Evolutionary conservation across 352 stramenopile genomes (phyloP).

Genomic region (Thalassiosira exigua): DNA sequence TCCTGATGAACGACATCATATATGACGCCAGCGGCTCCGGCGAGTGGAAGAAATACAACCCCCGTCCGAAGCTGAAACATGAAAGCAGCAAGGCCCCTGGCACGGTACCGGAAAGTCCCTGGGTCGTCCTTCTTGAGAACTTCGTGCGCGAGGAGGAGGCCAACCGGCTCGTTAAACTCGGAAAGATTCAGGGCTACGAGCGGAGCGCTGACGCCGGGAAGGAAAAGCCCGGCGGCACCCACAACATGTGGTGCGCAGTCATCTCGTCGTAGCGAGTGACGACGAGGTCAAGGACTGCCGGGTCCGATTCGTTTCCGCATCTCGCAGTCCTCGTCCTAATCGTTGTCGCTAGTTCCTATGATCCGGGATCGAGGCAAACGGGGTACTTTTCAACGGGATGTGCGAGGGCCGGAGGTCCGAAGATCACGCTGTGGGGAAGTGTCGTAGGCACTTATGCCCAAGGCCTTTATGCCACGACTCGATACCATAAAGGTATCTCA

Average conservation of each 20-base stretch:
- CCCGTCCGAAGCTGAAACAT: conserved; percentile 11
- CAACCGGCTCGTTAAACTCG: conserved; percentile 66
- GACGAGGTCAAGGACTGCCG: too few relatives aligned
- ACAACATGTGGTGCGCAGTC: conserved; percentile 73
- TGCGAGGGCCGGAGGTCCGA: too few relatives aligned
- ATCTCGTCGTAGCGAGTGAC: too few relatives aligned
- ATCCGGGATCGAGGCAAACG: too few relatives aligned
- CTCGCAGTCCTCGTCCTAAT: too few relatives aligned
- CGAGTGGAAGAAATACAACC: conserved; percentile 21
- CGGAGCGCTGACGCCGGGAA: conserved; percentile 77
- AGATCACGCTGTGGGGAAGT: too few relatives aligned
- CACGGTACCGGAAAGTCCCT: conserved; percentile 56
- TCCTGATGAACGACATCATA: conserved; percentile 67
- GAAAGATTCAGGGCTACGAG: conserved; percentile 68
- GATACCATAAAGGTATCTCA: too few relatives aligned
- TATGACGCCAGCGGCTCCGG: conserved; percentile 14
- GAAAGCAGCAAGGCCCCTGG: conserved; percentile 8
- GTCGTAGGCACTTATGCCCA: too few relatives aligned
- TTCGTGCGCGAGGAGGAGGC: conserved; percentile 74
- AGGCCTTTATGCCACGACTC: too few relatives aligned
- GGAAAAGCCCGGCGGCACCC: conserved; percentile 71
- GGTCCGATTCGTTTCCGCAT: too few relatives aligned
- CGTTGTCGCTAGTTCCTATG: too few relatives aligned
- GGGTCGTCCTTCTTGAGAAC: conserved; percentile 84
- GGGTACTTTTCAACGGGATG: too few relatives aligned